Evolutionary conservation across 1,284 basidiomycete species (phyloP), one percentile per base, ranked within the genome.

Genomic region (Tilletiaria anomala): DNA sequence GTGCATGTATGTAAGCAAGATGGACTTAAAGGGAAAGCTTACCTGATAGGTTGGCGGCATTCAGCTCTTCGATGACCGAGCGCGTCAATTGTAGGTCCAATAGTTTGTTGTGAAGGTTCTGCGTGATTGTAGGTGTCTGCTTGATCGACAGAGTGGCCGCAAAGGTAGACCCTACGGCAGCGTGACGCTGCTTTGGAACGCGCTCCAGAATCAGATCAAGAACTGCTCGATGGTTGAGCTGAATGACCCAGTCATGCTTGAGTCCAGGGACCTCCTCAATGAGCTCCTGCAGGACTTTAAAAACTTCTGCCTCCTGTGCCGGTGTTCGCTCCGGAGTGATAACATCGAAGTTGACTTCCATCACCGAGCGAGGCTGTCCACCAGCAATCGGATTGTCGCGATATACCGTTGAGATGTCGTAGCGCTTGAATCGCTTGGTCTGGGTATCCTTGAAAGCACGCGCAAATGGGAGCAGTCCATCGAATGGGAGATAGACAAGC

Each of bases 381-480:
- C 66, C 66, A 2, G 67, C 65, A 1, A 66, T 51, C 2, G 64
- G 41, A 32, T 66, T 68, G 29, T 61, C 59, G 16, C 66, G 58
- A 36, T 61, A 68, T 31, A 68, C 61, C 12, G 61, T 58, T 21
- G 54, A 53, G 35, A 91, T 79, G 67, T 87, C 82, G 69, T 82
- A 93, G 14, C 88, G 76, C 69, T 96, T 94, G 67, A 93, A 86
- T 32, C 89, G 73, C 53, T 76, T 77, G 37, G 78, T 75, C 36
- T 76, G 76, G 12, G 74, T 75, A 43, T 82, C 73, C 0, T 83
- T 84, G 14, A 85, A 85, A 32, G 84, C 72, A 35, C 87, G 74
- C 6, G 88, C 86, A 66, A 94, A 91, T 0, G 82, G 79, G 2
- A 83, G 72, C 11, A 89, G 71, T 1, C 59, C 44, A 38, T 66